Base-by-base conservation (phyloP, 345 rosid species). In the Mercurialis annua region DNA sequence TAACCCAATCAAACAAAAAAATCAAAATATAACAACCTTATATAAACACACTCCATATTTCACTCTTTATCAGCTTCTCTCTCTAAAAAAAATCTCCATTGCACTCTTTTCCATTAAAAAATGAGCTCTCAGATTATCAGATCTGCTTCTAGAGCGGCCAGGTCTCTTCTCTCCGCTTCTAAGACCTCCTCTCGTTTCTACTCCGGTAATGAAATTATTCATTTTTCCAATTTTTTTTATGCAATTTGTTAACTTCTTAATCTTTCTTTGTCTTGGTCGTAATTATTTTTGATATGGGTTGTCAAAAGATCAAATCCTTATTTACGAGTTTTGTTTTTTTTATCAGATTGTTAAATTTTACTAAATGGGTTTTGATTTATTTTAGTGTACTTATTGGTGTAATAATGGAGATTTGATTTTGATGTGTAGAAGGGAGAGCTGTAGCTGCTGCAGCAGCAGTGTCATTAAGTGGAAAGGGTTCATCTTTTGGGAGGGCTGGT, bases 71-170 rank as follows among this genome's bases (percentile, higher is more conserved):
- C 65, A 29, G 40, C 6, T 38, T 31, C 30, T 47, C 40, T 23
- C 2, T n/a, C 43, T n/a, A n/a, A n/a, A n/a, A n/a, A n/a, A n/a
- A n/a, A n/a, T 12, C 44, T 42, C 52, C 44, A 14, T 26, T 47
- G n/a, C n/a, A n/a, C 42, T 55, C n/a, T 30, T 17, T 20, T 40
- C 11, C 12, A 30, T 4, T 18, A 18, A 56, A 82, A 71, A 16
- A 92, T 91, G 99, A 87, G 89, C 76, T 79, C 90, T 43, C 89
- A 77, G 77, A 77, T 87, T 57, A 76, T 64, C 81, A 86, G 95
- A 86, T 87, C 92, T 74, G 91, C 85, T 78, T 89, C 92, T 55
- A 85, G 78, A 75, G 89, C 91, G 50, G 86, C 90, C 10, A 84
- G 87, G 84, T 83, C 92, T 73, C 84, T 90, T 72, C 86, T 82